These are phyloP conservation scores for Sphaerulina musiva DNA, from an alignment of 2,329 filamentous ascomycete species.

Conservation along the genomic window DNA sequence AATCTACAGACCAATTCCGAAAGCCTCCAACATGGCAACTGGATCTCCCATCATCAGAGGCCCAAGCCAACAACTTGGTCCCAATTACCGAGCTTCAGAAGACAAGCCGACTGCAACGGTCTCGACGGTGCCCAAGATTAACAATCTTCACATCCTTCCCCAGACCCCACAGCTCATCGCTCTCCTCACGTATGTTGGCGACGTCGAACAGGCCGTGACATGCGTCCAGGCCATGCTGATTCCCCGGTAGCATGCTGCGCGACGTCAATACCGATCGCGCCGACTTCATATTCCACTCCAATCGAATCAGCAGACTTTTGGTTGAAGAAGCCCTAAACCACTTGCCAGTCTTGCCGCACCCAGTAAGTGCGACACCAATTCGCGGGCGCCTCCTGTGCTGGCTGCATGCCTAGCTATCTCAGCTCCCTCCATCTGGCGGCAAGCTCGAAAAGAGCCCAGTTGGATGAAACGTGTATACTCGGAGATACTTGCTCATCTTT, in stretches of 20 bases:
- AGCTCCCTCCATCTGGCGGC: too few species aligned
- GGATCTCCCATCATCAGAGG: slow-evolving; percentile 28
- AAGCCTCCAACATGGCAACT: slow-evolving; percentile 2
- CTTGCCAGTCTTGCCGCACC: slow-evolving; percentile 80
- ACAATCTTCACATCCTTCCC: slow-evolving; percentile 82
- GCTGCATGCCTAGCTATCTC: too few species aligned
- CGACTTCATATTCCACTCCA: slow-evolving; percentile 99
- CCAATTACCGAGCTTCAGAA: slow-evolving; percentile 66
- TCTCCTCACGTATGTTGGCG: slow-evolving; percentile 77
- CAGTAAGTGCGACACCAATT: slow-evolving; percentile 35
- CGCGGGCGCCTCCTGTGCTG: too few species aligned
- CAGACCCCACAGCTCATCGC: slow-evolving; percentile 97
- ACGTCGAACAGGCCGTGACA: too few species aligned
- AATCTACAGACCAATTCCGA: background rate
- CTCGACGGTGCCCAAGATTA: slow-evolving; percentile 70
- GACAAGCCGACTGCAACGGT: slow-evolving; percentile 69
- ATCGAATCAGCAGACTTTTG: slow-evolving; percentile 90
- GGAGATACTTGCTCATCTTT: too few species aligned
- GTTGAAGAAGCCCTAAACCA: slow-evolving; percentile 98
- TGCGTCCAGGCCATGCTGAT: background rate
- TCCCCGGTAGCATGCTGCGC: slow-evolving; percentile 73
- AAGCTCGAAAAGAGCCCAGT: too few species aligned
- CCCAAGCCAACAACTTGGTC: slow-evolving; percentile 62
- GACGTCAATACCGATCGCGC: slow-evolving; percentile 83
- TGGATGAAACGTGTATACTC: too few species aligned